Evolutionary conservation across 1,284 basidiomycete species (phyloP).

Genomic region (Puccinia coronata): DNA sequence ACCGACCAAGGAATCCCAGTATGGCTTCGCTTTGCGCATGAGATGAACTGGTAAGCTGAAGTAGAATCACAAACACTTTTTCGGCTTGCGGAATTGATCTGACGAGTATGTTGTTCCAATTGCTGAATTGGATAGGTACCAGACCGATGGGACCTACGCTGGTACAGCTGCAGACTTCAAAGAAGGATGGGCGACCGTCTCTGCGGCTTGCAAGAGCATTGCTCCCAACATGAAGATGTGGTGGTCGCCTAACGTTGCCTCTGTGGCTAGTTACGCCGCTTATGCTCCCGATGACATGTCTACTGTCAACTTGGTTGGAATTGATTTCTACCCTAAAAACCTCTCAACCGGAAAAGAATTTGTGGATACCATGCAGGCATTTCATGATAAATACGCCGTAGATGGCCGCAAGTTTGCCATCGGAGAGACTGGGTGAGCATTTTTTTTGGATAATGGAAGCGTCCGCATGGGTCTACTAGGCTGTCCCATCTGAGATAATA

Average conservation of each 20-base stretch:
- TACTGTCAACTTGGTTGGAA: slow-evolving; percentile 57
- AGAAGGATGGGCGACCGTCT: slow-evolving; percentile 58
- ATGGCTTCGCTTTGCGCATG: slow-evolving; percentile 59
- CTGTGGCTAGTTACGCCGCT: slow-evolving; percentile 53
- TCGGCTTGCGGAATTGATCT: slow-evolving; percentile 46
- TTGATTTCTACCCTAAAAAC: slow-evolving; percentile 57
- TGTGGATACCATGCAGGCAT: slow-evolving; percentile 56
- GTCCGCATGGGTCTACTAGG: too few relatives aligned
- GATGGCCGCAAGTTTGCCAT: slow-evolving; percentile 57
- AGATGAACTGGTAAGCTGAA: slow-evolving; percentile 54
- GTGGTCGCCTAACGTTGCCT: slow-evolving; percentile 55
- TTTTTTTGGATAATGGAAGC: too few relatives aligned
- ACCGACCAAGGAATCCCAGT: slow-evolving; percentile 59
- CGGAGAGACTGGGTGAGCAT: slow-evolving; percentile 57
- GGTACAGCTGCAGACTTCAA: slow-evolving; percentile 58
- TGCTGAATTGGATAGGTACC: too few relatives aligned
- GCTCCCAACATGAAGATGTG: slow-evolving; percentile 58
- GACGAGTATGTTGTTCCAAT: too few relatives aligned
- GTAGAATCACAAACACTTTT: not conserved
- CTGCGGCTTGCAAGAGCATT: slow-evolving; percentile 54
- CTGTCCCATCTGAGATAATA: too few relatives aligned
- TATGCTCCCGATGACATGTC: slow-evolving; percentile 56
- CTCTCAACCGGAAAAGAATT: slow-evolving; percentile 52
- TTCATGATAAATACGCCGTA: slow-evolving; percentile 58
- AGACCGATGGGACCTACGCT: slow-evolving; percentile 54